Conservation (phyloP, 495 filamentous ascomycete genomes). For the Aspergillus egyptiacus region DNA sequence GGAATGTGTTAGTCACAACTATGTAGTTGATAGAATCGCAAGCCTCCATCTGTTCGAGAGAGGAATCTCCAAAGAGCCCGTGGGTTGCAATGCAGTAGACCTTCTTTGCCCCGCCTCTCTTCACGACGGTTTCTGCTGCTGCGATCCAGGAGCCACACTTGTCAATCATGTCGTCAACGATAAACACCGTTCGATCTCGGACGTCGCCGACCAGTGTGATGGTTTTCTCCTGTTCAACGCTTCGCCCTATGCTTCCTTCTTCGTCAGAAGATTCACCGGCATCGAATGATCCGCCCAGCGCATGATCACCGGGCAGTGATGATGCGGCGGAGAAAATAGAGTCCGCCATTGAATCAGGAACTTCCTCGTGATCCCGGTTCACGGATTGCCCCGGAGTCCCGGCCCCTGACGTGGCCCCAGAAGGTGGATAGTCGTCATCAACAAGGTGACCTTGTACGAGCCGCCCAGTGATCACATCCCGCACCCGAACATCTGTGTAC, state of each 20-base stretch:
- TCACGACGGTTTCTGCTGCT: constrained; percentile 94
- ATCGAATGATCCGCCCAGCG: constrained; percentile 77
- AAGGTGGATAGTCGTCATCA: constrained; percentile 84
- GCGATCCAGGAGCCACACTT: constrained; percentile 96
- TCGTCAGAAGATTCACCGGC: constrained; percentile 77
- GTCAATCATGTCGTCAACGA: constrained; percentile 99
- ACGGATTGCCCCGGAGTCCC: constrained; percentile 29
- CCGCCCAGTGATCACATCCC: constrained; percentile 85
- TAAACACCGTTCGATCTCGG: constrained; percentile 74
- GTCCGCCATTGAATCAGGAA: constrained; percentile 57
- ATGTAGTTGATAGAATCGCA: constrained; percentile 91
- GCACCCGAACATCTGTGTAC: constrained; percentile 79
- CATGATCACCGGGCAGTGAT: constrained; percentile 49
- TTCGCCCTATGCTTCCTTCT: constrained; percentile 64
- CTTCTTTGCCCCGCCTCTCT: constrained; percentile 82
- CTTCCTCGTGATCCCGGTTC: constrained; percentile 40
- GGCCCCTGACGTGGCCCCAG: constrained; percentile 49
- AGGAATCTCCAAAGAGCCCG: constrained; percentile 85
- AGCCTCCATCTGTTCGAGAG: constrained; percentile 80
- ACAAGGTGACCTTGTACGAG: constrained; percentile 96
- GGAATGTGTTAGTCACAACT: constrained; percentile 95
- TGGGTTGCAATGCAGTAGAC: constrained; percentile 98
- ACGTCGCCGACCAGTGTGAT: constrained; percentile 96
- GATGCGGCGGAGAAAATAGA: constrained; percentile 61
- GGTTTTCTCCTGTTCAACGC: constrained; percentile 78